Percentiles rank a stretch among this genome's conserved stretches.
These are phyloP conservation scores for Diaporthe aspalathi DNA, from an alignment of 2,329 filamentous ascomycete genomes.

Conservation along the genomic window DNA sequence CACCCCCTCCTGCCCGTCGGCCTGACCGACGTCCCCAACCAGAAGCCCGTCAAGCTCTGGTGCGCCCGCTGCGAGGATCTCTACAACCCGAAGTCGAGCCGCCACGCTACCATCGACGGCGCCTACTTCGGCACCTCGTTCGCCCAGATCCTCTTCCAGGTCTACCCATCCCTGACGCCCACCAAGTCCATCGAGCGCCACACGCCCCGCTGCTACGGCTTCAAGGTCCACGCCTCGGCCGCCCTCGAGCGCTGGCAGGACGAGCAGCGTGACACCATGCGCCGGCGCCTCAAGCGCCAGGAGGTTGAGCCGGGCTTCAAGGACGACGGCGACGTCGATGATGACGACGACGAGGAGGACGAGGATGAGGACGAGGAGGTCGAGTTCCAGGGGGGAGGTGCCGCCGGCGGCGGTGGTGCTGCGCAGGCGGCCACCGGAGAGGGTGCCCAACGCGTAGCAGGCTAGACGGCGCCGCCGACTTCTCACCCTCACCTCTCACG, in stretches of 20 bases:
- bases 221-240: conserved; percentile 92
- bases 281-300: conserved; percentile 75
- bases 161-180: conserved; percentile 91
- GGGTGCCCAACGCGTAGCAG: conserved; percentile 17
- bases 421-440: conserved; percentile 16
- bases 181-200: conserved; percentile 88
- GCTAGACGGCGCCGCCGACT: conserved; percentile 5
- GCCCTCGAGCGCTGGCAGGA: conserved; percentile 93
- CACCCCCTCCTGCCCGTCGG: conserved; percentile 96
- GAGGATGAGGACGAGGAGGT: conserved; percentile 64
- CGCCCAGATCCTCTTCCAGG: conserved; percentile 99
- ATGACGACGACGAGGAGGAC: conserved; percentile 73
- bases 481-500: neutral
- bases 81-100: conserved; percentile 98
- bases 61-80: conserved; percentile 97
- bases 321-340: conserved; percentile 70
- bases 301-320: conserved; percentile 85
- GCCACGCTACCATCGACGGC: conserved; percentile 94
- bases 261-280: conserved; percentile 82
- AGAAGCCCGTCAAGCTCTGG: conserved; percentile 95
- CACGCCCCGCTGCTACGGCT: conserved; percentile 91
- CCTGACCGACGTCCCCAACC: conserved; percentile 86
- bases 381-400: conserved; percentile 49
- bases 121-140: conserved; percentile 99
- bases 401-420: neutral